These are phyloP conservation scores for Macrolepiota fuliginosa DNA, from an alignment of 768 basidiomycete genomes.

Conservation along the genomic window DNA sequence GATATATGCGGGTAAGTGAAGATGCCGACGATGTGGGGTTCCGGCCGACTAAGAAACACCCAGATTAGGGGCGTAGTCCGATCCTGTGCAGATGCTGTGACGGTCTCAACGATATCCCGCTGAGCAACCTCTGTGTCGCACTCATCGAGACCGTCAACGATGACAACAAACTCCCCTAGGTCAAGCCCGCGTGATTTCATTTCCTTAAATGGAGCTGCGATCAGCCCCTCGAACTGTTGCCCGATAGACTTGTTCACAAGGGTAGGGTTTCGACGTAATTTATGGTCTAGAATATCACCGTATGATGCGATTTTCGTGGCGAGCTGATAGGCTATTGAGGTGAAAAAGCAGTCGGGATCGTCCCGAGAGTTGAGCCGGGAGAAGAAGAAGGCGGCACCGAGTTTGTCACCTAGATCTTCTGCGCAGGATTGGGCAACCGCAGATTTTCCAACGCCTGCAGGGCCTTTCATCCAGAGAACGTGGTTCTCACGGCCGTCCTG, in stretches of 20 bases:
- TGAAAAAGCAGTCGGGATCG: not conserved
- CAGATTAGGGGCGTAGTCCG: not conserved
- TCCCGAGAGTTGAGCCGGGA: not conserved
- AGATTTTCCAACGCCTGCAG: not conserved
- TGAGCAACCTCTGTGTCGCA: not conserved
- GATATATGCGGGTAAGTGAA: not conserved
- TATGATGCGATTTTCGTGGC: not conserved
- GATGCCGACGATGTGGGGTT: not conserved
- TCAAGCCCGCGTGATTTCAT: not conserved
- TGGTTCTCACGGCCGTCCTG: not conserved
- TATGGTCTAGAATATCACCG: not conserved
- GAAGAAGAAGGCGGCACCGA: constrained; percentile 1
- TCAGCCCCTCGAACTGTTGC: not conserved
- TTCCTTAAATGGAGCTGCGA: not conserved
- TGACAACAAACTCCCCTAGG: not conserved
- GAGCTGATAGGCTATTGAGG: not conserved
- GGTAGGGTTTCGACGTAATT: not conserved
- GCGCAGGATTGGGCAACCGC: constrained; percentile 3
- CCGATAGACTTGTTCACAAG: not conserved
- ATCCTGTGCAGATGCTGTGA: not conserved
- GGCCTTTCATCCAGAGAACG: not conserved
- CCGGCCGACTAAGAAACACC: not conserved
- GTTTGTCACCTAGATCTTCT: not conserved
- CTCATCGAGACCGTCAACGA: constrained; percentile 3
- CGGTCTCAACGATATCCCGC: not conserved